Evolutionary conservation across 176 grass and related monocot species (phyloP), one percentile per base, ranked within the genome.

Genomic region (Bothriochloa decipiens): DNA sequence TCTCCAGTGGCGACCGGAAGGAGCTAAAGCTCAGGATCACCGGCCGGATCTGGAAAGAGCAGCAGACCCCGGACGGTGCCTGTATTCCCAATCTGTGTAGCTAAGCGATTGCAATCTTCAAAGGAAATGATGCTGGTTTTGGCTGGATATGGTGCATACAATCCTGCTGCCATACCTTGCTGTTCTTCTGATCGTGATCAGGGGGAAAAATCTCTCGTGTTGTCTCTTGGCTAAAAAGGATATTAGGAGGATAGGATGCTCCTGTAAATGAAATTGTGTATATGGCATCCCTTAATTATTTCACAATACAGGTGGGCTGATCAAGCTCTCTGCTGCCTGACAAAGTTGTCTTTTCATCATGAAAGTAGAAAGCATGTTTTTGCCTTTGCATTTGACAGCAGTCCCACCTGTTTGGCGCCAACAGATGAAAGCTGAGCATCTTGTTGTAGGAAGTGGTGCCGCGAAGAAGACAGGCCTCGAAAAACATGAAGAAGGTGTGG

Each of bases 1-100:
- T 97, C 87, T 95, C 90, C 0, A 90, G 92, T 0, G 92, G 92
- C 0, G 87, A 94, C 37, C 81, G 90, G 45, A 94, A 92, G 85
- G 90, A 92, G 73, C 82, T 94, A 32, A 94, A 94, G 81, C 76
- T 94, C 41, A 88, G 92, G 90, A 91, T 94, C 64, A 94, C 92
- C 0, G 92, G 92, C 11, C 81, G 90, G 50, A 92, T 94, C 68
- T 92, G 89, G 92, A 94, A 92, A 65, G 92, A 94, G 68, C 85
- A 88, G 73, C 87, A 88, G 78, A 92, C 60, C 26, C 77, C 87
- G 1, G 92, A 94, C 11, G 89, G 89, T 2, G 78, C 90, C 67
- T 94, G 27, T 62, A 62, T 12, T 62, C 58, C 58, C n/a, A 62
- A 26, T 62, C 58, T 62, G 10, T 62, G 58, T 26, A 62, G 58